Evolutionary conservation across 1,284 basidiomycete genomes (phyloP), one percentile per base, ranked within the genome.

Genomic region (Paramarasmius palmivorus): DNA sequence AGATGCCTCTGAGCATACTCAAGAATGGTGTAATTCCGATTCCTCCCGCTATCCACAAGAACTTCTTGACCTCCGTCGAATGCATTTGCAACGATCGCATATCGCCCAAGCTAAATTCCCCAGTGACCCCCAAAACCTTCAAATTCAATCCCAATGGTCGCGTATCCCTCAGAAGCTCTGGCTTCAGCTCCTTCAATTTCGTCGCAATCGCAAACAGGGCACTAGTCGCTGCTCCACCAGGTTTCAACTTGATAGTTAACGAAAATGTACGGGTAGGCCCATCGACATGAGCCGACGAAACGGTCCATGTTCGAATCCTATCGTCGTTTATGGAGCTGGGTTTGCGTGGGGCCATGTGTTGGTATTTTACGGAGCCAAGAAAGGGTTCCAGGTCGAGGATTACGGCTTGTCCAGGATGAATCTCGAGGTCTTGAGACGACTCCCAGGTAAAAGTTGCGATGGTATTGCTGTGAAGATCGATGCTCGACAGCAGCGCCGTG

Each of bases 261-360:
- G 68, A 63, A 58, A 80, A 80, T 1, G 46, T 51, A n/a, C 55
- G 50, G 56, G 51, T 63, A 61, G 56, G 26, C 17, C 47, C 50
- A 6, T 53, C 57, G 20, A 58, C 55, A 29, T 65, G 59, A 1
- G 65, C 57, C 34, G 68, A 70, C 1, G 84, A 83, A 12, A 86
- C 71, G 0, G 82, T 86, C 84, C 85, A 87, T 1, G 83, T 87
- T 19, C 84, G 78, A 44, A 87, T 73, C 25, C 81, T 73, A 59
- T 86, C 84, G 60, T 87, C 84, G 63, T 86, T 86, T 22, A 84
- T 66, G n/a, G 71, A 71, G 3, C 65, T 69, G 0, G 81, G 79
- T 25, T 76, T 71, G 9, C 63, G 59, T 2, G 71, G 67, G 1
- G 77, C 71, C 73, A 85, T 82, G 61, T 84, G 81, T 36, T 71